phyloP scores from a whole-genome alignment of 2,329 filamentous ascomycete genomes.

The Colletotrichum caudatum region DNA sequence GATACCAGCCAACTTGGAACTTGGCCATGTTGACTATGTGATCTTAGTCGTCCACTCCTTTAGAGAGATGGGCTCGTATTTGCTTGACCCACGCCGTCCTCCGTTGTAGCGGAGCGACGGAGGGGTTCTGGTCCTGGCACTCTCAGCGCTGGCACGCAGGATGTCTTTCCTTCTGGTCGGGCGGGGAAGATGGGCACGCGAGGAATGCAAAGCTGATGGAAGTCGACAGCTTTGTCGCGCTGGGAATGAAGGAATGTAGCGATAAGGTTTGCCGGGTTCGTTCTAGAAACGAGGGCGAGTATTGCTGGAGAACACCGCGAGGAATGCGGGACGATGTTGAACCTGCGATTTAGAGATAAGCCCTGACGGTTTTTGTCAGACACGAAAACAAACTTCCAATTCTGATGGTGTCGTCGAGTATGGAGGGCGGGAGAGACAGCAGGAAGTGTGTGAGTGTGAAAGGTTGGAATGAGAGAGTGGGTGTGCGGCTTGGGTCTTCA shows the following conservation, averaged over 20 bases:
- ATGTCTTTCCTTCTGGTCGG: conserved; percentile 33
- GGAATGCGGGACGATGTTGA: conserved; percentile 41
- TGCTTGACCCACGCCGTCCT: conserved; percentile 41
- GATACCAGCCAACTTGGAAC: conserved; percentile 63
- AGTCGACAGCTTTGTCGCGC: conserved; percentile 6
- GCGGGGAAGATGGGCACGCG: conserved; percentile 6
- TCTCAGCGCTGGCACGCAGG: conserved; percentile 41
- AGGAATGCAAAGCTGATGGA: conserved; percentile 18
- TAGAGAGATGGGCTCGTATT: conserved; percentile 33
- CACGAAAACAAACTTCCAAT: conserved; percentile 35
- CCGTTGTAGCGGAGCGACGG: conserved; percentile 43
- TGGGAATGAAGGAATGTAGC: conserved; percentile 8
- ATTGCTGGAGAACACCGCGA: conserved; percentile 39
- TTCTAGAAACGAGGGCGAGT: not conserved
- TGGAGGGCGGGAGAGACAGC: conserved; percentile 18
- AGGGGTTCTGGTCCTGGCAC: conserved; percentile 38
- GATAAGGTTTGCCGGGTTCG: conserved; percentile 4
- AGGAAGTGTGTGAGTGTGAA: conserved; percentile 23
- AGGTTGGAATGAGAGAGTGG: conserved; percentile 18
- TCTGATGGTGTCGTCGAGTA: conserved; percentile 25
- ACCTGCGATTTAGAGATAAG: conserved; percentile 29
- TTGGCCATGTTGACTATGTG: conserved; percentile 47
- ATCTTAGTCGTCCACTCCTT: conserved; percentile 28
- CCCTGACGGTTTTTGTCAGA: conserved; percentile 32
- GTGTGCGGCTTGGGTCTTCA: conserved; percentile 28